Evolutionary conservation across 208 protist genomes (phyloP), one percentile per base, ranked within the genome.

Genomic region (Trypanosomatidae sp.): DNA sequence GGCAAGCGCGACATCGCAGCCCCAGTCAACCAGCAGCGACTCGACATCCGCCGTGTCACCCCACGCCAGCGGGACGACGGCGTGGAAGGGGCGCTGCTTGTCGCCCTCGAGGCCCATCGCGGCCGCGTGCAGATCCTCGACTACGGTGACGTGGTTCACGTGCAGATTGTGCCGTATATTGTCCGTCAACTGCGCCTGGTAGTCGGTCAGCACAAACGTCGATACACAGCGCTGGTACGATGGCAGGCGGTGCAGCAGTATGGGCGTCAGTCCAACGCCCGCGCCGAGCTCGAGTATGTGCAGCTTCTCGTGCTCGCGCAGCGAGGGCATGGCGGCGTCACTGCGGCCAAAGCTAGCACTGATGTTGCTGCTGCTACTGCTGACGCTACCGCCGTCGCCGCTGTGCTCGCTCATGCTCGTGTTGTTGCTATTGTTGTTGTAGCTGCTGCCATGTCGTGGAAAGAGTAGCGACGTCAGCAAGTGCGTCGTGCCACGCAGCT

Each of bases 261-360:
- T 19, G 13, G 76, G 73, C 2, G 71, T 80, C 28, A 91, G 57
- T 5, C 77, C 77, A 6, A 74, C 82, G 6, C 82, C 82, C 1
- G 77, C 70, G 18, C 82, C 82, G 11, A 91, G 63, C 53, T 91
- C 76, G 11, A 91, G 38, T 2, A 91, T 44, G 43, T 62, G 61
- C 41, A 91, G 43, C 33, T 60, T 28, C n/a, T 62, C 55, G n/a
- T 25, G 39, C 33, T 56, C 30, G n/a, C n/a, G n/a, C n/a, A n/a
- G n/a, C n/a, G n/a, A n/a, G n/a, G n/a, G n/a, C n/a, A n/a, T n/a
- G n/a, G n/a, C n/a, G n/a, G n/a, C n/a, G n/a, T n/a, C n/a, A n/a
- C n/a, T n/a, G n/a, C n/a, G n/a, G n/a, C n/a, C n/a, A n/a, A n/a
- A n/a, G n/a, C n/a, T n/a, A n/a, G n/a, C n/a, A n/a, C n/a, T n/a